These are phyloP conservation scores for Collybia mongolica DNA, from an alignment of 768 basidiomycete genomes.

Conservation along the genomic window DNA sequence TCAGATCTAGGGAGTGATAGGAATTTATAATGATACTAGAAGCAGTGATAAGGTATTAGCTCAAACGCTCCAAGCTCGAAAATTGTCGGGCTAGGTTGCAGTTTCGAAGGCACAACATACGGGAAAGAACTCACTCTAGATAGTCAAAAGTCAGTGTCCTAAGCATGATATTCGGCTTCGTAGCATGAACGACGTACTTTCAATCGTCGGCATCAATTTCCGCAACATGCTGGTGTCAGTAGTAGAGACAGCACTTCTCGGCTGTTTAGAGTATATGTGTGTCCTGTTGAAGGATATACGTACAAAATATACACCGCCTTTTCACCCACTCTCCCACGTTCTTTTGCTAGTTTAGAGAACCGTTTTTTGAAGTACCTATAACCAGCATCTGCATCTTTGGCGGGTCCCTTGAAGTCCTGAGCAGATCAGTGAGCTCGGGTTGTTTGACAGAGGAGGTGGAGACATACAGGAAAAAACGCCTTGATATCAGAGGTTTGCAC, in stretches of 20 bases:
- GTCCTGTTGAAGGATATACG: conserved; percentile 24
- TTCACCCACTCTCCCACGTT: conserved; percentile 80
- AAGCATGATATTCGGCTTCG: too few species aligned
- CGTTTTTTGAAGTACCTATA: conserved; percentile 89
- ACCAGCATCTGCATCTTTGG: conserved; percentile 69
- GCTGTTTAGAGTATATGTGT: conserved; percentile 9
- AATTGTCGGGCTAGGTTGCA: not conserved
- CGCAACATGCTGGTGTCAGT: conserved; percentile 86
- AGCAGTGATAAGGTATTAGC: too few species aligned
- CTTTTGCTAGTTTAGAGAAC: conserved; percentile 79
- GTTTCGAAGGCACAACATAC: not conserved
- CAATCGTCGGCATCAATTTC: conserved; percentile 94
- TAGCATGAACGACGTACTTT: conserved; percentile 54
- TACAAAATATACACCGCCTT: conserved; percentile 94
- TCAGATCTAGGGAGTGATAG: too few species aligned
- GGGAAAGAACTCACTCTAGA: not conserved
- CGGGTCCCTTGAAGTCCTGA: conserved; percentile 83
- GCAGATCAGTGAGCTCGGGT: not conserved
- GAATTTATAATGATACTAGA: too few species aligned
- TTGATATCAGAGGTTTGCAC: conserved; percentile 80
- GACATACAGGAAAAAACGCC: conserved; percentile 80
- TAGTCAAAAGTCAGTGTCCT: too few species aligned
- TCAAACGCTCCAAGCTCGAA: too few species aligned
- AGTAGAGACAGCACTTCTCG: conserved; percentile 75
- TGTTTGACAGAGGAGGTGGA: not conserved